phyloP scores from a whole-genome alignment of 2,329 filamentous ascomycete genomes.

The Whalleya microplaca region DNA sequence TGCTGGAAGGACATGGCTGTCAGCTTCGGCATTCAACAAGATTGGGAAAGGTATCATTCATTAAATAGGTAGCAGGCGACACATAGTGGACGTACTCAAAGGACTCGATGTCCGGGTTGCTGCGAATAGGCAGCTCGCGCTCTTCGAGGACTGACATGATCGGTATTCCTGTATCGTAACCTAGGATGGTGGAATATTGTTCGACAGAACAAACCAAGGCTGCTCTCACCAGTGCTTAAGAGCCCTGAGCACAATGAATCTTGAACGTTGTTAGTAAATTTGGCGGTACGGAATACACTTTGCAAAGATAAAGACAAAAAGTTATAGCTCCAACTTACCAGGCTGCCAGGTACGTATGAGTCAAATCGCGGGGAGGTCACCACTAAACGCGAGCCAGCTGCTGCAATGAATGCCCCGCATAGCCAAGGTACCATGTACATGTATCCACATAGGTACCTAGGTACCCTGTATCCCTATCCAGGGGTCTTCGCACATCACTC shows the following conservation, averaged over 20 bases:
- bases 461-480: constrained; percentile 5
- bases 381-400: too few species aligned
- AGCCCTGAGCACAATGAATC: background rate
- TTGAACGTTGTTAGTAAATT: too few species aligned
- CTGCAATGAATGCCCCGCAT: too few species aligned
- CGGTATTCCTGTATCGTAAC: background rate
- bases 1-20: constrained; percentile 42
- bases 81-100: constrained; percentile 30
- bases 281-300: too few species aligned
- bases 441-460: constrained; percentile 12
- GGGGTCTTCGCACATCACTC: background rate
- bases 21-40: constrained; percentile 1
- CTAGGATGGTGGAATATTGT: background rate
- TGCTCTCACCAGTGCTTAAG: background rate
- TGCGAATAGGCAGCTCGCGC: constrained; percentile 32
- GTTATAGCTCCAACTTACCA: too few species aligned
- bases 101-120: constrained; percentile 33
- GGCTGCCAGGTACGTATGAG: constrained; percentile 12
- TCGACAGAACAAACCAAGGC: too few species aligned
- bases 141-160: constrained; percentile 26
- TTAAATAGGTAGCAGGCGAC: too few species aligned
- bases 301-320: too few species aligned
- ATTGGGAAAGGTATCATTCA: too few species aligned
- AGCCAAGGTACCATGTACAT: constrained; percentile 1
- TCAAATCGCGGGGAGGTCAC: constrained; percentile 28